These are phyloP conservation scores for Capsicum chinense DNA, from an alignment of 257 asterid species.

Conservation along the genomic window DNA sequence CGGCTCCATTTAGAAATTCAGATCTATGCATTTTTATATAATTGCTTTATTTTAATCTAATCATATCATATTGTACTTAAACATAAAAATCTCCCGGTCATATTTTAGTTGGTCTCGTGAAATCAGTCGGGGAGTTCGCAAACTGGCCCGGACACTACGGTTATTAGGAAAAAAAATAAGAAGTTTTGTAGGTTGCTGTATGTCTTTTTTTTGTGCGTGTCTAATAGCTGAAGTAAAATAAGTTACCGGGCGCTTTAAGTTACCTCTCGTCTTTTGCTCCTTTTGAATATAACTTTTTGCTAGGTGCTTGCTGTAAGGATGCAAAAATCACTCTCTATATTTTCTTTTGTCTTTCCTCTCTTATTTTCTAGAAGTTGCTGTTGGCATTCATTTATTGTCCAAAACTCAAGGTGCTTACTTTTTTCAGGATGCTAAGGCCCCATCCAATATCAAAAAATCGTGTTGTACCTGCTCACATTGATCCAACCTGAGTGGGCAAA, in stretches of 20 bases:
- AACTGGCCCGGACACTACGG: too few species aligned
- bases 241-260: not conserved
- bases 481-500: slow-evolving; percentile 91
- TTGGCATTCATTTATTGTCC: not conserved
- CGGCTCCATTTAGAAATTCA: not conserved
- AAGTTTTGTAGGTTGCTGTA: not conserved
- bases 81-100: not conserved
- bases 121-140: too few species aligned
- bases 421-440: slow-evolving; percentile 69
- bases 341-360: not conserved
- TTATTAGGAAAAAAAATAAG: not conserved
- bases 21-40: not conserved
- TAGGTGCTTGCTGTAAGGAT: not conserved
- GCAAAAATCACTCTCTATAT: not conserved
- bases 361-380: not conserved
- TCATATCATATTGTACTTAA: not conserved
- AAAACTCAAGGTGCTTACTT: not conserved
- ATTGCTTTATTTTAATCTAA: not conserved
- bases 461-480: slow-evolving; percentile 72
- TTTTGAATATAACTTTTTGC: not conserved
- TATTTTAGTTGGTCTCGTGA: not conserved
- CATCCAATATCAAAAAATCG: slow-evolving; percentile 81
- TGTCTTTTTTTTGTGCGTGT: not conserved
- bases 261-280: not conserved
- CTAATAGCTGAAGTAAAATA: not conserved